Evolutionary conservation across 1,139 yeast species (phyloP), one percentile per base, ranked within the genome.

Genomic region (Yamadazyma siamensis): DNA sequence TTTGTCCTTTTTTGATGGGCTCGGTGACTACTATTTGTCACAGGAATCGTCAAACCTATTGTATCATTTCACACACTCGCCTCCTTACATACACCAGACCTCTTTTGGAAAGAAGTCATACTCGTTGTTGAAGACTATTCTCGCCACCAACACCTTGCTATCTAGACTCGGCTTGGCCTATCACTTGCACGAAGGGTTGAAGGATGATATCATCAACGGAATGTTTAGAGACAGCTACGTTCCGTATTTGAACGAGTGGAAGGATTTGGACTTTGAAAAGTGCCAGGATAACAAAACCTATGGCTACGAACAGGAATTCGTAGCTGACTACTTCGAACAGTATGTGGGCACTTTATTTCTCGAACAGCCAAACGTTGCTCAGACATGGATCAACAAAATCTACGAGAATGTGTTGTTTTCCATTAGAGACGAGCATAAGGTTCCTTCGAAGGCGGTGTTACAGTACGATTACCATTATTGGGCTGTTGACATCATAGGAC

Each of bases 311-410:
- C 71, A 66, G 34, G 73, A 66, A 36, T 63, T 66, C 32, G 46
- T 66, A 21, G 73, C 67, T 4, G 73, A 66, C 36, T 66, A 61
- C 40, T 66, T 66, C 35, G 73, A 66, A 39, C 62, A 61, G 27
- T 66, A 66, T 33, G 64, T 65, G 20, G 73, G 71, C n/a, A 69
- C 72, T 0, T 50, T 66, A 26, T 59, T 56, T 29, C 40, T 65
- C 21, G 71, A 65, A 39, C 65, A 53, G 38, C 71, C 71, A 2
- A 51, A 49, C 4, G 57, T 50, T 4, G 71, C 72, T 1, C 59
- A 57, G 34, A 29, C 36, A 14, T 66, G 65, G 53, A 59, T 66
- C 13, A 47, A 50, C 25, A 53, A 52, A 25, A 55, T 66, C 12
- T 66, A 61, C 34, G 52, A 49, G 30, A 49, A 53, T 25, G 50